Conservation (phyloP, 2,329 filamentous ascomycete genomes). For the Colletotrichum agaves region DNA sequence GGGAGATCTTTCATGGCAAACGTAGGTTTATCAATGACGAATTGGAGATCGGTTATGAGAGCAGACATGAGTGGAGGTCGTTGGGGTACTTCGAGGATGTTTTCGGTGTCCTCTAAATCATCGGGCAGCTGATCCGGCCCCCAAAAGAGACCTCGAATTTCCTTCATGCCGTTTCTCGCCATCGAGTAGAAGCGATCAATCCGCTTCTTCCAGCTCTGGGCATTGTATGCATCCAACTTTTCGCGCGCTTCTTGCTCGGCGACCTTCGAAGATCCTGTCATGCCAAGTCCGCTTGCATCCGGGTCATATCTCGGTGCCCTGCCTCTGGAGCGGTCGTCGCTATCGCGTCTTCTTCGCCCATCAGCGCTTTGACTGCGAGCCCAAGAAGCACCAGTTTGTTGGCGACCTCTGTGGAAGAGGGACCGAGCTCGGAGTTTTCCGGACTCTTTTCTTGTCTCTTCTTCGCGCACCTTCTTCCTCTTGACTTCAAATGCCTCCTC, state of each 20-base stretch:
- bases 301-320: slow-evolving; percentile 79
- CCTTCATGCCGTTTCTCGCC: slow-evolving; percentile 79
- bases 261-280: slow-evolving; percentile 78
- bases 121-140: slow-evolving; percentile 84
- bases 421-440: slow-evolving; percentile 67
- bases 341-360: slow-evolving; percentile 48
- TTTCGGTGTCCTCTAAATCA: slow-evolving; percentile 84
- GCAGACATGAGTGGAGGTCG: slow-evolving; percentile 85
- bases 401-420: slow-evolving; percentile 48
- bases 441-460: slow-evolving; percentile 67
- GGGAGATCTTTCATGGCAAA: slow-evolving; percentile 87
- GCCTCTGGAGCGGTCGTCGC: slow-evolving; percentile 49
- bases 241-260: slow-evolving; percentile 80
- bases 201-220: slow-evolving; percentile 90
- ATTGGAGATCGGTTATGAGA: slow-evolving; percentile 83
- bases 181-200: slow-evolving; percentile 81
- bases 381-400: slow-evolving; percentile 51
- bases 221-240: slow-evolving; percentile 81
- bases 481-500: slow-evolving; percentile 93
- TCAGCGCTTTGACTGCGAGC: slow-evolving; percentile 69
- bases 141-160: slow-evolving; percentile 83
- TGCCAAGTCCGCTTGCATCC: slow-evolving; percentile 73
- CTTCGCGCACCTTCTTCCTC: slow-evolving; percentile 82
- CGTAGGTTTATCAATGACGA: slow-evolving; percentile 90
- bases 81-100: slow-evolving; percentile 85